Percentiles rank a stretch among this genome's conserved stretches.
Evolutionary conservation across 2,329 filamentous ascomycete species (phyloP).

Genomic region (Cladophialophora psammophila): DNA sequence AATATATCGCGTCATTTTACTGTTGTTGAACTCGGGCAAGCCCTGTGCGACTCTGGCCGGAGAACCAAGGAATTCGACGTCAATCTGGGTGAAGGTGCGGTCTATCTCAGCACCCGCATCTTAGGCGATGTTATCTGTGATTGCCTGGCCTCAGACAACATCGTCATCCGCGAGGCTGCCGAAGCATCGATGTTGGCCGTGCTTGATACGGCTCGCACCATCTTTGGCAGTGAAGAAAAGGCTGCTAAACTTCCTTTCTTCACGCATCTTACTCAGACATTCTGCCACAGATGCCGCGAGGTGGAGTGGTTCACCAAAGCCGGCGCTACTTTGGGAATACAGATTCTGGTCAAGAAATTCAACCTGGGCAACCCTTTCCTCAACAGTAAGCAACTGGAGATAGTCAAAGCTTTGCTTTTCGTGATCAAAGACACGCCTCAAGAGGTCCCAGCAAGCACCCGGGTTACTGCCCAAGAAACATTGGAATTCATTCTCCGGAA

Average conservation of each 20-base stretch:
- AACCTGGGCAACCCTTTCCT: constrained; percentile 87
- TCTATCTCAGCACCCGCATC: constrained; percentile 85
- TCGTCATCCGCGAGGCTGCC: constrained; percentile 80
- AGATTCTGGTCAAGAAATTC: constrained; percentile 82
- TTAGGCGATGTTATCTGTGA: constrained; percentile 91
- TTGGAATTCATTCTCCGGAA: constrained; percentile 79
- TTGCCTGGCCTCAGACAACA: constrained; percentile 84
- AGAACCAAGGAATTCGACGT: constrained; percentile 81
- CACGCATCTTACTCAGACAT: constrained; percentile 77
- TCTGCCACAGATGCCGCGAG: constrained; percentile 94
- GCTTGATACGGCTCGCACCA: constrained; percentile 75
- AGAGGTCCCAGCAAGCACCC: constrained; percentile 88
- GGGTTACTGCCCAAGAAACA: constrained; percentile 81
- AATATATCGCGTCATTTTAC: constrained; percentile 90
- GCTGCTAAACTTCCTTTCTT: constrained; percentile 85
- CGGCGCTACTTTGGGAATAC: constrained; percentile 88
- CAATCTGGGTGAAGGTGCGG: constrained; percentile 81
- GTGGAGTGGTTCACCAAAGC: constrained; percentile 99
- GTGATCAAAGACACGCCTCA: constrained; percentile 98
- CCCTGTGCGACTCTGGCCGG: constrained; percentile 82
- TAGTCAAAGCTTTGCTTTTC: constrained; percentile 90
- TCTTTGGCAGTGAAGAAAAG: constrained; percentile 77
- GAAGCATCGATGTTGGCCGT: constrained; percentile 79
- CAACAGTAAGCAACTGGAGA: constrained; percentile 80
- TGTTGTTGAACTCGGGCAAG: constrained; percentile 84